Evolutionary conservation across 2,329 filamentous ascomycete species (phyloP).

Genomic region (Exophiala spinifera): DNA sequence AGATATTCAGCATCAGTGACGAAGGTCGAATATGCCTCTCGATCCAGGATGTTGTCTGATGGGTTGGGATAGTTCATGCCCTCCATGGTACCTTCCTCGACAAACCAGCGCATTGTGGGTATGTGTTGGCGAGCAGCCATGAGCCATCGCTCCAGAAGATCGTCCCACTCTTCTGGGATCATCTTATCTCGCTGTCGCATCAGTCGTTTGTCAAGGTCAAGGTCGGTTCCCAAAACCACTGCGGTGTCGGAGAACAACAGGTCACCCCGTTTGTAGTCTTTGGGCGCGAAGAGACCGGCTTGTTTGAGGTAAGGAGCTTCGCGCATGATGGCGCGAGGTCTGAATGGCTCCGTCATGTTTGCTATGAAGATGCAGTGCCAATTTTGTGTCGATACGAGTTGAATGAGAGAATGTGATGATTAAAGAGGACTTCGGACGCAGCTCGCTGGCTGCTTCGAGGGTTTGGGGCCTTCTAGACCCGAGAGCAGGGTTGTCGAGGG

Average conservation of each 20-base stretch:
- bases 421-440: too few species aligned
- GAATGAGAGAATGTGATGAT: too few species aligned
- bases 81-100: too few species aligned
- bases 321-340: background rate
- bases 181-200: background rate
- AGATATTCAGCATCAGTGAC: too few species aligned
- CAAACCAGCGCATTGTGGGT: background rate
- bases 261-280: background rate
- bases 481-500: too few species aligned
- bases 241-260: slow-evolving; percentile 2
- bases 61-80: too few species aligned
- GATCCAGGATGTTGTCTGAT: too few species aligned
- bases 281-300: slow-evolving; percentile 3
- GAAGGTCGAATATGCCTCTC: too few species aligned
- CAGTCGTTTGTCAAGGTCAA: background rate
- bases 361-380: too few species aligned
- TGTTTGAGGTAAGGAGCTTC: background rate
- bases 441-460: too few species aligned
- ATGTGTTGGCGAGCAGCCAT: background rate
- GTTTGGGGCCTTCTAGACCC: too few species aligned
- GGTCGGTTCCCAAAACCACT: background rate
- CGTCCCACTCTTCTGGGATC: background rate
- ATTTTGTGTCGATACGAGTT: too few species aligned
- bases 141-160: background rate
- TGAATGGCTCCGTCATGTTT: background rate